These are phyloP conservation scores for Hanseniaspora valbyensis DNA, from an alignment of 805 yeast species.

Conservation along the genomic window DNA sequence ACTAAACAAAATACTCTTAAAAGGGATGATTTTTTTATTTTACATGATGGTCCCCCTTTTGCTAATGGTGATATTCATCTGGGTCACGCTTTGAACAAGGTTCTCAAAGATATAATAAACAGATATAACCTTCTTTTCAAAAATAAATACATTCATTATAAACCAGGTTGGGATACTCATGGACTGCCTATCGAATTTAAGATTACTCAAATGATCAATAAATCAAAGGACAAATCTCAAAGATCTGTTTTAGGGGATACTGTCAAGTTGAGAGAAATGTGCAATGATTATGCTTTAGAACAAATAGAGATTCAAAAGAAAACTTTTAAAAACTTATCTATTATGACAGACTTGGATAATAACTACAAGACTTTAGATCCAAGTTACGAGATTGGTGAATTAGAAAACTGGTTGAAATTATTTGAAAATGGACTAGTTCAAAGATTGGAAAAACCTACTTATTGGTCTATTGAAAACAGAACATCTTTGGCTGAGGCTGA, in stretches of 20 bases:
- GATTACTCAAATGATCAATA: slow-evolving; percentile 42
- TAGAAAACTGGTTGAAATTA: slow-evolving; percentile 56
- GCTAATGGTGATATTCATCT: slow-evolving; percentile 91
- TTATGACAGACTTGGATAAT: slow-evolving; percentile 71
- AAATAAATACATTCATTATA: slow-evolving; percentile 55
- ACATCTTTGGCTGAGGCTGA: slow-evolving; percentile 97
- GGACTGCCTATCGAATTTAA: slow-evolving; percentile 93
- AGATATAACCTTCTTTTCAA: slow-evolving; percentile 50
- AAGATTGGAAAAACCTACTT: slow-evolving; percentile 87
- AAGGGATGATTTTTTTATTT: slow-evolving; percentile 40
- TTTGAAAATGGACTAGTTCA: slow-evolving; percentile 56
- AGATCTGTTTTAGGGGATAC: slow-evolving; percentile 42
- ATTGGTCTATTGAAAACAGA: slow-evolving; percentile 89
- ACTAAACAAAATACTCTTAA: slow-evolving; percentile 13
- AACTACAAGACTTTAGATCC: slow-evolving; percentile 66
- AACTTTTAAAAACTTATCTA: slow-evolving; percentile 59
- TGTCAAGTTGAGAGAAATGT: slow-evolving; percentile 48
- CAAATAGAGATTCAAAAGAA: slow-evolving; percentile 54
- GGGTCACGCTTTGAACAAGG: slow-evolving; percentile 86
- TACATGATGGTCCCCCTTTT: slow-evolving; percentile 98
- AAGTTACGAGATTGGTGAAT: slow-evolving; percentile 63
- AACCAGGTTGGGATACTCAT: slow-evolving; percentile 99
- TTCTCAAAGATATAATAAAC: slow-evolving; percentile 73
- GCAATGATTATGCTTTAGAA: slow-evolving; percentile 38
- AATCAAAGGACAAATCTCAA: slow-evolving; percentile 27